Evolutionary conservation across 1,139 yeast genomes (phyloP).

Genomic region (Candida albicans): DNA sequence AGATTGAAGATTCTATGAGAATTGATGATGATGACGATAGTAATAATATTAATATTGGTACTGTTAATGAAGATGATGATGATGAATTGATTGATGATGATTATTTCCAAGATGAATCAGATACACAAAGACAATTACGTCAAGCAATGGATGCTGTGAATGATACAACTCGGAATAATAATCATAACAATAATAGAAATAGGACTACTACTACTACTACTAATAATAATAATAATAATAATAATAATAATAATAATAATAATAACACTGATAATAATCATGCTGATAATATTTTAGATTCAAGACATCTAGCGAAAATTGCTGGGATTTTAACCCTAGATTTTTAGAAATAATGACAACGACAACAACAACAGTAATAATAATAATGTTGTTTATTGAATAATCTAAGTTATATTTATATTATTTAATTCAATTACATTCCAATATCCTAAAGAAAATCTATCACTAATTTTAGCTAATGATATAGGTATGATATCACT

Average conservation of each 20-base stretch:
- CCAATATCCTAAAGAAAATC: conserved; percentile 37
- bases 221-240: not conserved
- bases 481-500: conserved; percentile 30
- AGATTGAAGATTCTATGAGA: conserved; percentile 15
- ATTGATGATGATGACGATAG: conserved; percentile 12
- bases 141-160: conserved; percentile 12
- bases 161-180: not conserved
- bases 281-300: conserved; percentile 37
- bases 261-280: conserved; percentile 23
- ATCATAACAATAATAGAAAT: not conserved
- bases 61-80: conserved; percentile 17
- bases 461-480: conserved; percentile 18
- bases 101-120: conserved; percentile 14
- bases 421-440: conserved; percentile 24
- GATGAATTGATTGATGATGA: conserved; percentile 16
- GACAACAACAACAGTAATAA: not conserved
- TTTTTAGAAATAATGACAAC: conserved; percentile 29
- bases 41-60: conserved; percentile 5
- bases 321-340: conserved; percentile 60
- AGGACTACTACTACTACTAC: too few species aligned
- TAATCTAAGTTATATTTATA: not conserved
- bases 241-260: not conserved
- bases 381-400: not conserved
- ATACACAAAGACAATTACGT: conserved; percentile 23
- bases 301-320: conserved; percentile 51